phyloP scores from a whole-genome alignment of 2,329 filamentous ascomycete species.

The Westerdykella aurantiaca region DNA sequence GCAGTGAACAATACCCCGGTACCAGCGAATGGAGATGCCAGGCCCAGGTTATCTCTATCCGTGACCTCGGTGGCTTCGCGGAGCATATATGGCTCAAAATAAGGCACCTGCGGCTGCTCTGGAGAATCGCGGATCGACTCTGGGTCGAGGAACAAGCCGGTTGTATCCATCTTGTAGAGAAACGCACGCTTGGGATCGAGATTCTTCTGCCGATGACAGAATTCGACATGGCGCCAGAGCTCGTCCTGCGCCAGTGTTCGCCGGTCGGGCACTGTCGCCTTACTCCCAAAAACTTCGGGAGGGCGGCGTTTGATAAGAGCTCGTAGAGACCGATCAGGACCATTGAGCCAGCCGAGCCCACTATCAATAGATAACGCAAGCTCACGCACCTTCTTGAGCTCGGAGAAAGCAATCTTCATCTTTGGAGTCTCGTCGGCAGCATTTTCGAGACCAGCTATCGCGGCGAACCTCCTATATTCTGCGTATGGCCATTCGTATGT shows the following conservation, averaged over 20 bases:
- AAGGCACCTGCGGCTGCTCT: slow-evolving; percentile 25
- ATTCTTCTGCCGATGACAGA: slow-evolving; percentile 13
- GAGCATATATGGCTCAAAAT: slow-evolving; percentile 24
- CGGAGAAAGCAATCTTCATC: slow-evolving; percentile 57
- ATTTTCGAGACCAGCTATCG: slow-evolving; percentile 55
- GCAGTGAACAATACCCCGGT: slow-evolving; percentile 32
- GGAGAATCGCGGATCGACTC: not conserved
- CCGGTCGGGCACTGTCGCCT: slow-evolving; percentile 35
- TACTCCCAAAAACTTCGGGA: slow-evolving; percentile 44
- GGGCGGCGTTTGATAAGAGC: slow-evolving; percentile 44
- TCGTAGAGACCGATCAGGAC: slow-evolving; percentile 52
- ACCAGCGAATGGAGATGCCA: slow-evolving; percentile 4
- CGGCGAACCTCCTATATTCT: slow-evolving; percentile 54
- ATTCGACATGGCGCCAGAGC: slow-evolving; percentile 32
- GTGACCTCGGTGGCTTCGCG: slow-evolving; percentile 13
- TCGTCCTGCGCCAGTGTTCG: slow-evolving; percentile 31
- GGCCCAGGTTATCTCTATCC: not conserved
- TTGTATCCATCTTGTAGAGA: slow-evolving; percentile 23
- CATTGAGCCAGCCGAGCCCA: slow-evolving; percentile 61
- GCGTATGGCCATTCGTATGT: slow-evolving; percentile 59
- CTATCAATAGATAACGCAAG: slow-evolving; percentile 63
- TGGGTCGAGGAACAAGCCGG: slow-evolving; percentile 6
- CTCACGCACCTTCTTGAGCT: slow-evolving; percentile 52
- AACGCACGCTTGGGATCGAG: slow-evolving; percentile 24
- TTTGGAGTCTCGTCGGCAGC: slow-evolving; percentile 58